Conservation (phyloP, 441 rosid species). For the Jatropha multifida region DNA sequence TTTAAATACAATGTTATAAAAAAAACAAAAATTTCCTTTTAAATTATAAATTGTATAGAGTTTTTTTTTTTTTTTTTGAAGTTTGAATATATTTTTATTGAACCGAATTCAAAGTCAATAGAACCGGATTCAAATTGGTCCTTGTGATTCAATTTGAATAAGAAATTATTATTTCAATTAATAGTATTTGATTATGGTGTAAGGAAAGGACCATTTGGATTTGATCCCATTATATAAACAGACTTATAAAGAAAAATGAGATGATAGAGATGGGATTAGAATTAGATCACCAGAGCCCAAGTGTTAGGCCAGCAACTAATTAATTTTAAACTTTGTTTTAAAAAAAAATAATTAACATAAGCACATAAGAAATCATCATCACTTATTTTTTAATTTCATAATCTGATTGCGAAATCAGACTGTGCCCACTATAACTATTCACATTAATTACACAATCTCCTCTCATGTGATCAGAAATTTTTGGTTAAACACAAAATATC, state of each 20-base stretch:
- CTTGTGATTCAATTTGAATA: no score
- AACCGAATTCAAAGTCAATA: no score
- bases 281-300: neutral
- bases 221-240: no score
- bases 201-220: no score
- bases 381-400: neutral
- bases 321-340: neutral
- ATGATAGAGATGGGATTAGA: slow-evolving; percentile 6
- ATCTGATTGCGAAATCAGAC: slow-evolving; percentile 3
- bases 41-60: no score
- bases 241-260: neutral
- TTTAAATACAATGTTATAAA: no score
- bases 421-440: slow-evolving; percentile 2
- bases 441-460: slow-evolving; percentile 1
- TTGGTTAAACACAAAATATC: neutral
- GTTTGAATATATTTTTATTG: no score
- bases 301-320: neutral
- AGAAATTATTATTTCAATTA: no score
- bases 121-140: no score
- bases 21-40: no score
- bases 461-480: neutral
- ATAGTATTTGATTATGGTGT: no score
- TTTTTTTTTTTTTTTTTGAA: no score
- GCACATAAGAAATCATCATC: neutral
- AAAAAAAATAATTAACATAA: neutral